Conservation (phyloP, 2,329 filamentous ascomycete genomes). For the Helminthosporium solani region DNA sequence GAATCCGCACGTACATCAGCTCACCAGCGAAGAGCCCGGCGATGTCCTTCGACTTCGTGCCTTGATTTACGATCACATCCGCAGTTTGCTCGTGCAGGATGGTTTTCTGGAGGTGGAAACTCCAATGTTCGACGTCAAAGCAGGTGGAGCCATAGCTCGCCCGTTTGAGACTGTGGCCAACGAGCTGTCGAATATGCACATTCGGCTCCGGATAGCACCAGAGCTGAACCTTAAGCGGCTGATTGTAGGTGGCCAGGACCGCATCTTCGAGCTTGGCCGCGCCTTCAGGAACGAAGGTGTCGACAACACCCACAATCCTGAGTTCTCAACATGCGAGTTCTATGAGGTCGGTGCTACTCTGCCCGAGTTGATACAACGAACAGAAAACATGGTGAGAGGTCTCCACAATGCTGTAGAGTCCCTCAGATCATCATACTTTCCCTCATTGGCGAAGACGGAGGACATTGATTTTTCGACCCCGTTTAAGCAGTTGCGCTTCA, state of each 20-base stretch:
- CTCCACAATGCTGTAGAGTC: conserved; percentile 42
- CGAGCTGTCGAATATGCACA: conserved; percentile 68
- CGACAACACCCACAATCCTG: conserved; percentile 79
- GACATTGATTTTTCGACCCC: conserved; percentile 59
- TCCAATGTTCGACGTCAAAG: conserved; percentile 77
- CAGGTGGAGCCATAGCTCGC: conserved; percentile 83
- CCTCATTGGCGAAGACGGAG: conserved; percentile 43
- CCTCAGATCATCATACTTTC: conserved; percentile 45
- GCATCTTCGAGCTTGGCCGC: conserved; percentile 89
- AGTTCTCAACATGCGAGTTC: conserved; percentile 97
- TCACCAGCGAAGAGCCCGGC: conserved; percentile 68
- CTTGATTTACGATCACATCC: conserved; percentile 70
- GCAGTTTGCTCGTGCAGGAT: conserved; percentile 68
- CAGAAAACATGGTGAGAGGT: conserved; percentile 66
- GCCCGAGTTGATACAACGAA: conserved; percentile 70
- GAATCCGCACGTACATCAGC: conserved; percentile 81
- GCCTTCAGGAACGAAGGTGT: conserved; percentile 88
- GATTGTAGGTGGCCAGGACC: conserved; percentile 83
- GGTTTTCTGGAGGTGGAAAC: conserved; percentile 88
- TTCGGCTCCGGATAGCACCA: conserved; percentile 85
- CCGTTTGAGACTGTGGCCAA: conserved; percentile 81
- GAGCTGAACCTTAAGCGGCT: conserved; percentile 94
- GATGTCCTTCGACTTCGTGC: conserved; percentile 75
- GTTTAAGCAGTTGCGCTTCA: conserved; percentile 73
- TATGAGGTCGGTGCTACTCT: conserved; percentile 84